Evolutionary conservation across 1,284 basidiomycete species (phyloP), one percentile per base, ranked within the genome.

Genomic region (Microbotryomycetes sp.): DNA sequence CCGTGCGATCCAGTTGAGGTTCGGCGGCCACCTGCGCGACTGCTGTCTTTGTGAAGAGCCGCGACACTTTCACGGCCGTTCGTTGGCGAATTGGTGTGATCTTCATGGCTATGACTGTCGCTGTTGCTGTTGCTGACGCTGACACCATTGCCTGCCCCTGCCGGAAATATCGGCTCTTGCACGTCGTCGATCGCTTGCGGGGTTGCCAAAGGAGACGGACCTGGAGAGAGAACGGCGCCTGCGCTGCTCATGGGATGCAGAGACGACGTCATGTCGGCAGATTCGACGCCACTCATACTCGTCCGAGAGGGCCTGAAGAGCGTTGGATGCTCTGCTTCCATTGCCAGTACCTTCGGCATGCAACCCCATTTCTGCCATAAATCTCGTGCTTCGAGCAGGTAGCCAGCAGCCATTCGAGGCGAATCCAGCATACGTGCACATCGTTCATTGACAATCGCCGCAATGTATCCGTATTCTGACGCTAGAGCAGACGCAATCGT

Each of bases 341-440:
- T 51, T 9, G 29, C 26, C 4, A 32, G 6, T 1, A 49, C 36
- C 47, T 65, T 65, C 5, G 66, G 66, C 15, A 25, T 3, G 28
- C 66, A 67, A 4, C 63, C 63, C 66, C 66, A 67, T 9, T 55
- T 55, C 15, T 28, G 16, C 66, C 66, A 68, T 3, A 23, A 49
- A 0, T 54, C 15, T 22, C 59, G 58, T 1, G 66, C 64, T 16
- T 62, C 66, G 55, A 64, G 22, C 22, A 68, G 50, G 31, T 68
- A 68, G 2, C 66, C 66, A 9, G 53, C 31, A 7, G 47, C 53
- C 6, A 68, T 54, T 50, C 65, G 65, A 3, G 28, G 0, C 12
- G 54, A 54, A 6, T n/a, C 19, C 28, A 68, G 49, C 23, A 48
- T 57, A 0, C 32, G 22, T 4, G 62, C 66, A 6, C 59, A 65